Percentiles rank a stretch among this genome's conserved stretches.
phyloP scores from a whole-genome alignment of 805 yeast genomes.

The Saturnispora ahearnii region DNA sequence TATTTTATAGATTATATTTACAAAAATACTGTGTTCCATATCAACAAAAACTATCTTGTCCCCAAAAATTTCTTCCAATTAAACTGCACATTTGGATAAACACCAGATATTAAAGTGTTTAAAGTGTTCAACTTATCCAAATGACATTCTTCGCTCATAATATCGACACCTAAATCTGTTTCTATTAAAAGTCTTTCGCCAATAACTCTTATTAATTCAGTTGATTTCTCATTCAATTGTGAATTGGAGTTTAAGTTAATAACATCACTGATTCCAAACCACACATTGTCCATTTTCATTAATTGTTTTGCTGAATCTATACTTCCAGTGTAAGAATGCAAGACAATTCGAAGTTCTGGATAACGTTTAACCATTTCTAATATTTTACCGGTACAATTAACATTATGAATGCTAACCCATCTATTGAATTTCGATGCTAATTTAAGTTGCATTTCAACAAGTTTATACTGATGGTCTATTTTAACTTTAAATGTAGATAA shows the following conservation, averaged over 20 bases:
- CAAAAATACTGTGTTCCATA: not conserved
- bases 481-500: constrained; percentile 37
- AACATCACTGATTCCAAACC: constrained; percentile 24
- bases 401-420: constrained; percentile 57
- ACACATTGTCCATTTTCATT: constrained; percentile 35
- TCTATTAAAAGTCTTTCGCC: constrained; percentile 36
- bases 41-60: not conserved
- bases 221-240: constrained; percentile 7
- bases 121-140: not conserved
- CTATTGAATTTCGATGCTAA: constrained; percentile 38
- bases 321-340: constrained; percentile 87
- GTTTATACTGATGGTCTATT: constrained; percentile 53
- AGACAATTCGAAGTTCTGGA: constrained; percentile 37
- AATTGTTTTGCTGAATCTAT: constrained; percentile 52
- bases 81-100: not conserved
- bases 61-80: not conserved
- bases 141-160: constrained; percentile 9
- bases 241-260: constrained; percentile 18
- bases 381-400: constrained; percentile 58
- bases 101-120: not conserved
- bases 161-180: constrained; percentile 38
- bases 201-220: constrained; percentile 14
- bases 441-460: constrained; percentile 43
- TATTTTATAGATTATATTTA: not conserved
- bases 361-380: constrained; percentile 33